Percentiles rank a stretch among this genome's conserved stretches.
Evolutionary conservation across 257 asterid species (phyloP).

Genomic region (Fraxinus americana): DNA sequence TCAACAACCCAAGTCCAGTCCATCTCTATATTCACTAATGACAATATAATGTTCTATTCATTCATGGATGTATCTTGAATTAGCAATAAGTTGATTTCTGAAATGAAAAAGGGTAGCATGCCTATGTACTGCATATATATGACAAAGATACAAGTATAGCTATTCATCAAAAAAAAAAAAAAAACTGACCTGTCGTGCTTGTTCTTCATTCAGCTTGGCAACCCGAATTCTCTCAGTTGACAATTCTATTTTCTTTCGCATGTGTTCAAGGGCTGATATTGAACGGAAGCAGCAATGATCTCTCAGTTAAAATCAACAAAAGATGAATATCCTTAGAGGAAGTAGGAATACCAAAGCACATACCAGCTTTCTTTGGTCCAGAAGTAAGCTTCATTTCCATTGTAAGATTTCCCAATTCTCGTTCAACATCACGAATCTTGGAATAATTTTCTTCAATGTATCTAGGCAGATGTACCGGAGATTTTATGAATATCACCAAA

Average conservation of each 20-base stretch:
- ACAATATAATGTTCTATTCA: neutral
- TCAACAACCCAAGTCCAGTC: neutral
- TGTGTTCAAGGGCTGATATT: constrained; percentile 86
- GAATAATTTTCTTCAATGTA: constrained; percentile 89
- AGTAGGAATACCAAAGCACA: constrained; percentile 18
- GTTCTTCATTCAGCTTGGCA: constrained; percentile 84
- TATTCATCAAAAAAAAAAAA: neutral
- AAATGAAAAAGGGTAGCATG: neutral
- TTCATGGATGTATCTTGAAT: neutral
- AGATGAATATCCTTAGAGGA: constrained; percentile 3
- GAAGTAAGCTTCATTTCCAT: constrained; percentile 98
- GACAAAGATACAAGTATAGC: neutral
- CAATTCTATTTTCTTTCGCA: constrained; percentile 87
- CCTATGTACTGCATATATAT: neutral
- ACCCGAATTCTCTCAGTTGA: constrained; percentile 73
- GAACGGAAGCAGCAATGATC: constrained; percentile 1
- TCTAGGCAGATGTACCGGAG: constrained; percentile 45
- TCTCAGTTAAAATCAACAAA: constrained; percentile 13
- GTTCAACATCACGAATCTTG: constrained; percentile 96
- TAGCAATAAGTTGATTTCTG: neutral
- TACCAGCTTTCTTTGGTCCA: constrained; percentile 94
- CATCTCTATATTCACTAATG: neutral
- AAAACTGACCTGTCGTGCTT: constrained; percentile 64
- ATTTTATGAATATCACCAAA: constrained; percentile 17
- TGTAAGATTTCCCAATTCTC: constrained; percentile 72